A percentile compares a stretch with the other conserved stretches of the same genome.
Evolutionary conservation across 257 asterid species (phyloP).

Genomic region (Cordia subcordata): DNA sequence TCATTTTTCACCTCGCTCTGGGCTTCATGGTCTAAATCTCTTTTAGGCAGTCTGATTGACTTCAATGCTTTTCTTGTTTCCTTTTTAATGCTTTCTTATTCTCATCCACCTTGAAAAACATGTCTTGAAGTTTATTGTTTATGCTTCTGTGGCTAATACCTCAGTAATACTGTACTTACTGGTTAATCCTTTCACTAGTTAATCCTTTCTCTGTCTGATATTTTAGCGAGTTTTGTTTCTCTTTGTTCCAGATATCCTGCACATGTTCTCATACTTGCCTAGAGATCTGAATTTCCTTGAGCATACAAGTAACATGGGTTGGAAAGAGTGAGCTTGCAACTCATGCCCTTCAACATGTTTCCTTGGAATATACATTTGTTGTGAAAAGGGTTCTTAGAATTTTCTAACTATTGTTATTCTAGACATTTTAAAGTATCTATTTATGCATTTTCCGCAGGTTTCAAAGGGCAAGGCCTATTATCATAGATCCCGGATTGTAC

Average conservation of each 20-base stretch:
- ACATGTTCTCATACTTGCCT: conserved; percentile 94
- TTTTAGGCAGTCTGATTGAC: too few relatives aligned
- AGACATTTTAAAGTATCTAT: conserved; percentile 5
- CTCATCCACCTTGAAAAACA: neutral
- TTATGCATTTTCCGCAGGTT: conserved; percentile 42
- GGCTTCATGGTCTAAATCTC: too few relatives aligned
- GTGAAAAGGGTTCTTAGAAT: conserved; percentile 5
- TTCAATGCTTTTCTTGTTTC: too few relatives aligned
- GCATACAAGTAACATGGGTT: conserved; percentile 92
- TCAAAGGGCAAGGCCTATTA: conserved; percentile 77
- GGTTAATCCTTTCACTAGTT: too few relatives aligned
- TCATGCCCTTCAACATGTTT: conserved; percentile 14
- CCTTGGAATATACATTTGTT: conserved; percentile 4
- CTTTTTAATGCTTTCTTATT: neutral
- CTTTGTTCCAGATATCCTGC: conserved; percentile 68
- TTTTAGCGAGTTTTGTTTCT: conserved; percentile 15
- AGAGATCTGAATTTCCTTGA: conserved; percentile 93
- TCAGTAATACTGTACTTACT: too few relatives aligned
- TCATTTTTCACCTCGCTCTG: too few relatives aligned
- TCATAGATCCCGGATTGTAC: conserved; percentile 87
- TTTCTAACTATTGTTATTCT: neutral
- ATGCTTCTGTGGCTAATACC: neutral
- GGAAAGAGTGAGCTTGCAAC: conserved; percentile 79
- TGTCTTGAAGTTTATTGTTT: too few relatives aligned
- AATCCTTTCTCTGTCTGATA: neutral